Base-by-base conservation (phyloP, 208 protist species). In the Trypanosoma melophagium region DNA sequence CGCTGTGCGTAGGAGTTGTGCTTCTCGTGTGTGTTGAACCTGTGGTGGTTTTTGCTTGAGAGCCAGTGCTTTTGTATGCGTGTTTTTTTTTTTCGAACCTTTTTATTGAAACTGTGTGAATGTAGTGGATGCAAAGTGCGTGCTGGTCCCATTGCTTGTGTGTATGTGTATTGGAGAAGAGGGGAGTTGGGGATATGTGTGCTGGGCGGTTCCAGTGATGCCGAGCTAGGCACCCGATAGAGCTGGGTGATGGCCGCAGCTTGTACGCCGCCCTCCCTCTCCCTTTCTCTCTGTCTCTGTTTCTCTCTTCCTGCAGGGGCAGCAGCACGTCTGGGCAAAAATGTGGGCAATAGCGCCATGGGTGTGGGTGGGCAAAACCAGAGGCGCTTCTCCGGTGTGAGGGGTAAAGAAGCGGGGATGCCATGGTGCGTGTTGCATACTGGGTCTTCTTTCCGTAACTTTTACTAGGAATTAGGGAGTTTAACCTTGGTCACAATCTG, bases 1-100 rank as follows among this genome's bases (percentile, higher is more conserved):
- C 28, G 28, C 28, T 35, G 12, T 60, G 40, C 40, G 57, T 17
- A 51, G 57, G 38, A 16, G 57, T 62, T 62, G 57, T 62, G 57
- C 25, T 24, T 38, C 51, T 47, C 21, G 51, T 55, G 57, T 14
- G 57, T 62, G 31, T 62, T 62, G 22, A 62, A 49, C 40, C 0
- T 52, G 17, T 38, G 16, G 5, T 14, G 38, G 1, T 1, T 35
- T 35, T 1, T 35, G 28, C 28, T 35, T 35, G 1, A 35, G 5
- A 35, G 28, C 28, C 28, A 35, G 42, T 47, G 57, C 51, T 13
- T 38, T 13, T 62, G 14, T 52, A 22, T 62, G n/a, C 5, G 7
- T 52, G 57, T 49, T 40, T 9, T 52, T 7, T 38, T 38, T 22
- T 47, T 60, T 16, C 22, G 24, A 55, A 19, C 0, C 22, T 40